Conservation (phyloP, 225 moss, liverwort and hornwort genomes). For the Physcomitrellopsis africana region DNA sequence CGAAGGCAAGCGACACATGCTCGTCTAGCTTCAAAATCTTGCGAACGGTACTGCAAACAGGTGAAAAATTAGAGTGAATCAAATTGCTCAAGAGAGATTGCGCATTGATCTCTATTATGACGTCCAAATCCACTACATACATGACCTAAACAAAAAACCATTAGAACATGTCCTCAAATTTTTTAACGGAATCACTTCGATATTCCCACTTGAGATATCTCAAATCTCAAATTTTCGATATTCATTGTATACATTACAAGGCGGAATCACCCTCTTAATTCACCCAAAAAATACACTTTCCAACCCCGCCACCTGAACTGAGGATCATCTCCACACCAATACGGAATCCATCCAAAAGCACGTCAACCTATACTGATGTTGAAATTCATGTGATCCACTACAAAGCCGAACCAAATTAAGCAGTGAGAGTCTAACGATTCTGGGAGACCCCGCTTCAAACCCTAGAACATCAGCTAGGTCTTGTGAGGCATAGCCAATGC, state of each 20-base stretch:
- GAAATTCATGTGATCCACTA: neutral
- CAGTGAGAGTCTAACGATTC: neutral
- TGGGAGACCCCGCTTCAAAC: neutral
- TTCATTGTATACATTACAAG: neutral
- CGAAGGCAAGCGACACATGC: constrained; percentile 96
- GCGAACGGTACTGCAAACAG: constrained; percentile 82
- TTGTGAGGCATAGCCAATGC: neutral
- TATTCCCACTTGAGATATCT: neutral
- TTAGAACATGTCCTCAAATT: neutral
- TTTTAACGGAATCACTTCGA: neutral
- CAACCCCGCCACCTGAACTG: neutral
- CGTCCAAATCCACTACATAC: neutral
- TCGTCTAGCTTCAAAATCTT: constrained; percentile 94
- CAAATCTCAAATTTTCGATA: neutral
- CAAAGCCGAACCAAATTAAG: neutral
- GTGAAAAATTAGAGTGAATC: neutral
- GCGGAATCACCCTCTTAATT: neutral
- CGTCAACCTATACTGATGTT: too few relatives aligned
- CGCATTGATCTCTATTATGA: neutral
- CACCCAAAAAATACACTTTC: neutral
- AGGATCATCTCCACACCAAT: neutral
- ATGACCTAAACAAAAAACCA: neutral
- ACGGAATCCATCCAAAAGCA: too few relatives aligned
- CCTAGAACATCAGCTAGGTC: constrained; percentile 21
- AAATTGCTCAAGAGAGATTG: neutral